Percentiles rank a stretch among this genome's conserved stretches.
These are phyloP conservation scores for Barbarea vulgaris DNA, from an alignment of 345 rosid genomes.

Conservation along the genomic window DNA sequence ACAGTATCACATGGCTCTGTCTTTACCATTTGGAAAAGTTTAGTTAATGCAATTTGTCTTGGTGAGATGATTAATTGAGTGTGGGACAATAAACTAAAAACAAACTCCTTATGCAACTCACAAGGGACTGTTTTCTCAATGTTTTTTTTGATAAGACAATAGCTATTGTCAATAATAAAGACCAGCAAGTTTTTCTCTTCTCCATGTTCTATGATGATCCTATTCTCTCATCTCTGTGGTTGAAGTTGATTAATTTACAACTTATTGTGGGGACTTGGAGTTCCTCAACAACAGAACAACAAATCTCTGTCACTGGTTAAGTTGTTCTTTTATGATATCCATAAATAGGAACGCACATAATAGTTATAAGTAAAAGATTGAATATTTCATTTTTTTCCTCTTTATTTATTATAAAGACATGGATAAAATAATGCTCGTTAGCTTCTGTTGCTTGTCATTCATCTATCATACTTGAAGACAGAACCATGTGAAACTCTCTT, in stretches of 20 bases:
- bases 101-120: too few relatives aligned
- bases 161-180: constrained; percentile 7
- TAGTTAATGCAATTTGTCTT: neutral
- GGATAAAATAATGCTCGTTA: neutral
- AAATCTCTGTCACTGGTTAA: constrained; percentile 1
- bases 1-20: constrained; percentile 37
- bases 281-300: constrained; percentile 24
- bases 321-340: constrained; percentile 14
- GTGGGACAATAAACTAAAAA: too few relatives aligned
- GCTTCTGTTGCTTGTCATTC: neutral
- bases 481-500: constrained; percentile 24
- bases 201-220: constrained; percentile 30
- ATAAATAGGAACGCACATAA: neutral
- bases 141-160: constrained; percentile 23
- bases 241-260: neutral
- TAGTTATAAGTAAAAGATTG: neutral
- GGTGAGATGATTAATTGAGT: too few relatives aligned
- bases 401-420: neutral
- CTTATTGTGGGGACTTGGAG: constrained; percentile 24
- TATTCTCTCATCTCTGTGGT: constrained; percentile 16
- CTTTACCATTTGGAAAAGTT: neutral
- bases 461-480: constrained; percentile 19
- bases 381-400: neutral
- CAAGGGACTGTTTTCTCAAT: constrained; percentile 34
- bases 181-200: constrained; percentile 6